Evolutionary conservation across 768 basidiomycete species (phyloP).

Genomic region (Trametes gibbosa): DNA sequence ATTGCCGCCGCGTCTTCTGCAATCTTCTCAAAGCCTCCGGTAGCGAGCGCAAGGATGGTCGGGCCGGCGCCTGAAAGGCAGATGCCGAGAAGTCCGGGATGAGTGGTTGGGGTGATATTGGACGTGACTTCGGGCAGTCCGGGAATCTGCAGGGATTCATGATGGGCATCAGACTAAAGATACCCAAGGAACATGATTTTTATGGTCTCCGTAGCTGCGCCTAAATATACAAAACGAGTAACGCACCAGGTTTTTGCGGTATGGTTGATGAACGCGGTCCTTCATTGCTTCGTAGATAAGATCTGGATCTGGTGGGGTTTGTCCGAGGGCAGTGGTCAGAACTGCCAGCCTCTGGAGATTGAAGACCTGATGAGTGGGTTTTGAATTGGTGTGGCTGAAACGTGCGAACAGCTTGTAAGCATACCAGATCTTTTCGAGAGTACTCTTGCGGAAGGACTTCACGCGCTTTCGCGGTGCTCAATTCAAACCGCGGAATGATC

Average conservation of each 20-base stretch:
- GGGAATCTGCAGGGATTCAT: slow-evolving; percentile 64
- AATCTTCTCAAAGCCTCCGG: slow-evolving; percentile 77
- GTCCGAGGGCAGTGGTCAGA: slow-evolving; percentile 88
- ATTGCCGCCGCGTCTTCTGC: slow-evolving; percentile 77
- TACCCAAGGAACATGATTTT: no score
- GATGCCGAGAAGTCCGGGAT: slow-evolving; percentile 94
- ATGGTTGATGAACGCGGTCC: slow-evolving; percentile 96
- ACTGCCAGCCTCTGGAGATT: slow-evolving; percentile 96
- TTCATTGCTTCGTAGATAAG: slow-evolving; percentile 99
- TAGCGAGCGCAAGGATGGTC: slow-evolving; percentile 94
- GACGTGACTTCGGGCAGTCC: slow-evolving; percentile 93
- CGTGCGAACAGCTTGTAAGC: slow-evolving; percentile 29
- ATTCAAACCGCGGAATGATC: slow-evolving; percentile 92
- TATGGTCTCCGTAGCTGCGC: no score
- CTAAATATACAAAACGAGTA: no score
- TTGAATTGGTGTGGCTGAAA: neutral
- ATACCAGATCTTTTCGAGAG: slow-evolving; percentile 85
- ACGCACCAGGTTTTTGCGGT: slow-evolving; percentile 80
- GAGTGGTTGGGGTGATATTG: slow-evolving; percentile 79
- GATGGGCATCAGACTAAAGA: no score
- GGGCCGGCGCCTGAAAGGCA: slow-evolving; percentile 98
- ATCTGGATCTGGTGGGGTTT: slow-evolving; percentile 87
- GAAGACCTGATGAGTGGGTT: slow-evolving; percentile 68
- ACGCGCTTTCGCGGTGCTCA: slow-evolving; percentile 93
- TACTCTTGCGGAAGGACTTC: slow-evolving; percentile 84